Base-by-base conservation (phyloP, 768 basidiomycete species). In the Tylopilus intermedius region DNA sequence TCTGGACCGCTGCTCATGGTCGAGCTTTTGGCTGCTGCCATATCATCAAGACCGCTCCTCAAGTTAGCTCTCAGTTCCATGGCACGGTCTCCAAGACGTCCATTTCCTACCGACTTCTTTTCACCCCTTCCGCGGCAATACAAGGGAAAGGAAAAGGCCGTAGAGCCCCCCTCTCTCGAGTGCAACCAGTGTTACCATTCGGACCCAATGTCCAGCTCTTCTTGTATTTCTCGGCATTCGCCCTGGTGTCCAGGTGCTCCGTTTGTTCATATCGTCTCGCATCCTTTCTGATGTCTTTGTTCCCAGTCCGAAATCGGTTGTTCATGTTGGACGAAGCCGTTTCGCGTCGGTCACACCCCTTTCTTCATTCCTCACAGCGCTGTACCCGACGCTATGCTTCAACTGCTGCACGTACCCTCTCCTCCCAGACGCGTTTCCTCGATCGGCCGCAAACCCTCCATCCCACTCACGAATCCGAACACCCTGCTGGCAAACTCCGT, bases 21-120 rank as follows among this genome's bases (percentile, higher is more conserved):
- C 62, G 82, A 86, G 74, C 80, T 81, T 62, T 70, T 85, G 58
- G 76, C 78, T 53, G 74, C 78, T 41, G 76, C 76, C 67, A 70
- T 83, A 37, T 37, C 58, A 66, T 79, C 68, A 75, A 74, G 67
- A 51, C 56, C 66, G 38, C 45, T 67, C 48, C 61, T 67, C 40
- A 67, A 58, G 54, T 55, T 66, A 49, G 60, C 68, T 43, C 54
- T 68, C 40, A 58, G 56, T 44, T 59, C 64, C 55, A 67, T 71
- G 64, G 46, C 60, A 47, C 64, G 66, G 15, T 50, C 72, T 18
- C 52, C 69, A 37, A 67, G 62, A 41, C 61, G 64, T 18, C 56
- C 69, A 2, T 57, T 81, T 18, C 70, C 72, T 1, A 55, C 69
- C 9, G 76, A 81, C 59, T 82, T 83, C 65, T 83, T 82, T 59